Evolutionary conservation across 768 basidiomycete genomes (phyloP).

Genomic region (Neoboletus magnificus): DNA sequence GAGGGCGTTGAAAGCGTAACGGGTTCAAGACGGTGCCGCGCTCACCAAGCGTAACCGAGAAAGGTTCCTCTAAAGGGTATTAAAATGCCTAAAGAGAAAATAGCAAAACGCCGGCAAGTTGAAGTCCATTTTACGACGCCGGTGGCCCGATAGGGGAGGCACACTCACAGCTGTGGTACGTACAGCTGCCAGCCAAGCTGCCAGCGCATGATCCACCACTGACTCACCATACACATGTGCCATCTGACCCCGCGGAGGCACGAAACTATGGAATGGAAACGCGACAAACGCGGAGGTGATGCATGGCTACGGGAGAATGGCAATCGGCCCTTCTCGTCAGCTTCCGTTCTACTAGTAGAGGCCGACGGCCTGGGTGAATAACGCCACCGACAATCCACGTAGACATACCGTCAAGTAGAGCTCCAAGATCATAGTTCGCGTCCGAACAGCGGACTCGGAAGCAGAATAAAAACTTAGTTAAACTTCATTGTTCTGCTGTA

Average conservation of each 20-base stretch:
- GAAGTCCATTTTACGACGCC: background rate
- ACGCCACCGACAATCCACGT: background rate
- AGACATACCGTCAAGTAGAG: background rate
- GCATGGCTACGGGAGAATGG: too few species aligned
- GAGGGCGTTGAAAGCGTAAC: background rate
- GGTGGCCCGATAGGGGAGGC: background rate
- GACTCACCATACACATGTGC: too few species aligned
- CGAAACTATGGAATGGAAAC: background rate
- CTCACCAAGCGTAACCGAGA: background rate
- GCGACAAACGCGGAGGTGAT: background rate
- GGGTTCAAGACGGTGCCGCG: background rate
- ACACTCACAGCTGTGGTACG: background rate
- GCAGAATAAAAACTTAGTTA: background rate
- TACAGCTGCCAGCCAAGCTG: too few species aligned
- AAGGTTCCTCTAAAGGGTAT: background rate
- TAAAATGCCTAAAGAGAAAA: background rate
- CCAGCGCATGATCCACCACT: too few species aligned
- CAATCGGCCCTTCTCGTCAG: background rate
- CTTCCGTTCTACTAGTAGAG: background rate
- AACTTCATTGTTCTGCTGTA: background rate
- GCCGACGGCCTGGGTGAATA: background rate
- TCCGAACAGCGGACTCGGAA: background rate
- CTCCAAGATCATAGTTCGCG: background rate
- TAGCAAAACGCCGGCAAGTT: background rate
- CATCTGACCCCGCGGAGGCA: background rate